A percentile compares a stretch with the other conserved stretches of the same genome.
Conservation (phyloP, 441 rosid genomes). For the Corymbia calophylla region DNA sequence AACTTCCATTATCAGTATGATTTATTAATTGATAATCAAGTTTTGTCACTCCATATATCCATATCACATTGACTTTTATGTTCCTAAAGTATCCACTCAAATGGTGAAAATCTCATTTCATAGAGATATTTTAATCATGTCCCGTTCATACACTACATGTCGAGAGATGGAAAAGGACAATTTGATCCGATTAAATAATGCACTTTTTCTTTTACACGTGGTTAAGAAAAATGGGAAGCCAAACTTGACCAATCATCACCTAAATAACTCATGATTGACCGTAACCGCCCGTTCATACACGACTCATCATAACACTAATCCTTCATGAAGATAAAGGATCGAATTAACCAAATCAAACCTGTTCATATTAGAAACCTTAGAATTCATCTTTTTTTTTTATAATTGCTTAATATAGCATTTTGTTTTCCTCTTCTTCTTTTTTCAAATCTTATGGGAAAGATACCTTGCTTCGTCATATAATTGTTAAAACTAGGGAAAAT, state of each 20-base stretch:
- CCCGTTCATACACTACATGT: neutral
- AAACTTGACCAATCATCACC: neutral
- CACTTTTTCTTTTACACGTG: neutral
- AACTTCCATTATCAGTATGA: neutral
- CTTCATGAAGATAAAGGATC: neutral
- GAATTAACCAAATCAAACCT: neutral
- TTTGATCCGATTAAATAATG: neutral
- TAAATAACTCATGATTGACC: neutral
- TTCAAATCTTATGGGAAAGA: neutral
- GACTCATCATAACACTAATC: neutral
- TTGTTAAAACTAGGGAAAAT: neutral
- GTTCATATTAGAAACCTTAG: neutral
- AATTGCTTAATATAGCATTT: neutral
- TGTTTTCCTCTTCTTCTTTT: neutral
- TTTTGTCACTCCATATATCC: neutral
- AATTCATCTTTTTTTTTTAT: neutral
- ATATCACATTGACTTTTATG: neutral
- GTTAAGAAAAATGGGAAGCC: neutral
- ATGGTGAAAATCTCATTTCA: neutral
- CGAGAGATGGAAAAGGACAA: neutral
- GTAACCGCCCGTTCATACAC: neutral
- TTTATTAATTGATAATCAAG: neutral
- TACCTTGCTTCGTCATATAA: neutral
- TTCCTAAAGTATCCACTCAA: neutral
- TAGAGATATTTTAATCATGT: neutral